Conservation (phyloP, 768 basidiomycete species). For the Psilocybe subaeruginosa region DNA sequence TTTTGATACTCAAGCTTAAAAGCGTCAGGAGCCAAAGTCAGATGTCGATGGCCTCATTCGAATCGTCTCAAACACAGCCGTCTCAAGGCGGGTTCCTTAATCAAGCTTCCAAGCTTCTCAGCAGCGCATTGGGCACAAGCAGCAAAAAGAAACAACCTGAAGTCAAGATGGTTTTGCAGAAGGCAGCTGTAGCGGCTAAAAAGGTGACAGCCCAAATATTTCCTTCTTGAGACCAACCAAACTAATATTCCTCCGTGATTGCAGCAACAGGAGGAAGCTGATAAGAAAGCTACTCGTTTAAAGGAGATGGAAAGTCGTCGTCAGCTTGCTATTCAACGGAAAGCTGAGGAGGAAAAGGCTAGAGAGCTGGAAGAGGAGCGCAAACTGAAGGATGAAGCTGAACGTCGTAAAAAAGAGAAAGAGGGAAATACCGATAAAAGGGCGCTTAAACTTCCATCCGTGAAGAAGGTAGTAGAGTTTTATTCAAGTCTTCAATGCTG, state of each 20-base stretch:
- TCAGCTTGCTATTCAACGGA: slow-evolving; percentile 70
- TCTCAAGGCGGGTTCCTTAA: slow-evolving; percentile 67
- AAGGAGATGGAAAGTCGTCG: slow-evolving; percentile 86
- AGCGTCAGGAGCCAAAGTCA: slow-evolving; percentile 52
- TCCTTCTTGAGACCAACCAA: neutral
- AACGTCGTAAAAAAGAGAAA: slow-evolving; percentile 80
- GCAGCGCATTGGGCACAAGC: slow-evolving; percentile 59
- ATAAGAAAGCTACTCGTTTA: slow-evolving; percentile 72
- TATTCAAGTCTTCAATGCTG: neutral
- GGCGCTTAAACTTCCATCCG: slow-evolving; percentile 47
- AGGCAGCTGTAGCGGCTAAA: slow-evolving; percentile 84
- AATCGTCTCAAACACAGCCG: slow-evolving; percentile 51
- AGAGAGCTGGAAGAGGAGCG: slow-evolving; percentile 68
- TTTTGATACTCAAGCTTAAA: slow-evolving; percentile 17
- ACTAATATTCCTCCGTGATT: slow-evolving; percentile 9
- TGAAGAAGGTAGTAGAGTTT: slow-evolving; percentile 56
- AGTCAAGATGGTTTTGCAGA: slow-evolving; percentile 77
- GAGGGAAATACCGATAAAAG: slow-evolving; percentile 78
- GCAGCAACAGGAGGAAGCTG: slow-evolving; percentile 89
- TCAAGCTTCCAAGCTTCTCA: slow-evolving; percentile 71
- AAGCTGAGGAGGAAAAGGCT: slow-evolving; percentile 77
- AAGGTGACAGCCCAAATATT: slow-evolving; percentile 55
- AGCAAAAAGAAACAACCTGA: slow-evolving; percentile 76
- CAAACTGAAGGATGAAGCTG: slow-evolving; percentile 72
- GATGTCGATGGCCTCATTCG: slow-evolving; percentile 53